A percentile compares a stretch with the other conserved stretches of the same genome.
Conservation (phyloP, 78 protist species). For the Emiliania huxleyi region DNA sequence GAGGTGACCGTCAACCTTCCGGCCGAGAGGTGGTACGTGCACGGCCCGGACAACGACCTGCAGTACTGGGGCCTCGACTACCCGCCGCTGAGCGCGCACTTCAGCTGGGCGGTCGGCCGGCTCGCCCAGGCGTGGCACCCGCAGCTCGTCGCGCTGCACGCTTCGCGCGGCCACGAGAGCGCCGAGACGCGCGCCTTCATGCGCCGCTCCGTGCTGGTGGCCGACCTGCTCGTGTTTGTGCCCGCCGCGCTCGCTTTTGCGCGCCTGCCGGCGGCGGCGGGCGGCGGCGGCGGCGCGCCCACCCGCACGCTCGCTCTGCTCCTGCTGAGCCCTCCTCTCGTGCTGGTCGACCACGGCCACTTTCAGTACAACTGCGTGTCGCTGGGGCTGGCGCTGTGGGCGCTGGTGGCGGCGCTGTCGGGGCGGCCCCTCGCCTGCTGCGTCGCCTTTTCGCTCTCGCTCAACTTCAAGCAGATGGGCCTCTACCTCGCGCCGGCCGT, state of each 20-base stretch:
- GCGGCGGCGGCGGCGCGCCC: not conserved
- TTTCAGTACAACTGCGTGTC: slow-evolving; percentile 88
- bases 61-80: slow-evolving; percentile 98
- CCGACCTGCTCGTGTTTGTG: slow-evolving; percentile 77
- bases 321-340: slow-evolving; percentile 26
- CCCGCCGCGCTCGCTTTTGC: slow-evolving; percentile 58
- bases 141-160: slow-evolving; percentile 66
- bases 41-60: slow-evolving; percentile 83
- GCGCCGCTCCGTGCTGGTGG: slow-evolving; percentile 73
- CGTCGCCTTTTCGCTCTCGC: slow-evolving; percentile 61
- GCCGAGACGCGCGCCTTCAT: slow-evolving; percentile 70
- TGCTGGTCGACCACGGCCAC: slow-evolving; percentile 83
- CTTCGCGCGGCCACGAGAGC: slow-evolving; percentile 87
- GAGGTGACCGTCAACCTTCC: slow-evolving; percentile 90
- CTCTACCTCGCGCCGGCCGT: slow-evolving; percentile 84
- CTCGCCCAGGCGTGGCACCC: slow-evolving; percentile 32
- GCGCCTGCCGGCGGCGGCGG: not conserved
- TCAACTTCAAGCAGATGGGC: slow-evolving; percentile 88
- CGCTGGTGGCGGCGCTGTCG: not conserved
- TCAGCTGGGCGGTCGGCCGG: slow-evolving; percentile 72
- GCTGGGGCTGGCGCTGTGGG: slow-evolving; percentile 80
- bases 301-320: not conserved
- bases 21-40: slow-evolving; percentile 71
- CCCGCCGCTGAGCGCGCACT: slow-evolving; percentile 96
- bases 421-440: not conserved